These are phyloP conservation scores for Colletotrichum costaricense DNA, from an alignment of 2,329 filamentous ascomycete species.

Conservation along the genomic window DNA sequence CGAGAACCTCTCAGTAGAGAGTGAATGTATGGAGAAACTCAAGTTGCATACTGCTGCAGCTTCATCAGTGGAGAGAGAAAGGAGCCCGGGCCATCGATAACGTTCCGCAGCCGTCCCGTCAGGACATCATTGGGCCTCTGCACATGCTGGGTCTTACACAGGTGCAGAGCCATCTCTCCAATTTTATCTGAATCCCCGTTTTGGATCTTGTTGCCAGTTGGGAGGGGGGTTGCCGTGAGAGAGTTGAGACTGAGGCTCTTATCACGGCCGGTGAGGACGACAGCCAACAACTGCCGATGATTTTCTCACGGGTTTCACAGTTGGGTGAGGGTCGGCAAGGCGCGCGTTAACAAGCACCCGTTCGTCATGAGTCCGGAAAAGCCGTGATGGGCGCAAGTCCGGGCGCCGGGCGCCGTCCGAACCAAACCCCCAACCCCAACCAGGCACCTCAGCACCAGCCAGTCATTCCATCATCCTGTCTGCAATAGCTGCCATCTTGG, in stretches of 20 bases:
- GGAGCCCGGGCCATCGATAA: not conserved
- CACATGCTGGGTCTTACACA: not conserved
- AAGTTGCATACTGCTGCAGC: conserved; percentile 12
- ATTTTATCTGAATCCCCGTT: not conserved
- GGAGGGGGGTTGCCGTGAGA: not conserved
- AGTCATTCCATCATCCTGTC: not conserved
- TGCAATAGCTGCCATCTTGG: not conserved
- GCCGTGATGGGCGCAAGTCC: not conserved
- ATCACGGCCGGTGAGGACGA: not conserved
- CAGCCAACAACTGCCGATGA: not conserved
- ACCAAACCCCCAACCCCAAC: not conserved
- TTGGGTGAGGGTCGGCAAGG: not conserved
- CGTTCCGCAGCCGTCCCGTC: not conserved
- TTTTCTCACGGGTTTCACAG: not conserved
- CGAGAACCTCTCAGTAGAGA: not conserved
- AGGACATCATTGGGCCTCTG: not conserved
- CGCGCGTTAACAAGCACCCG: not conserved
- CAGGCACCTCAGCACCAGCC: not conserved
- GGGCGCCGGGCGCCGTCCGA: not conserved
- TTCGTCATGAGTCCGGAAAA: not conserved
- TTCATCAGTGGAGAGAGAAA: not conserved
- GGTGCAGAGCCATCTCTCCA: not conserved
- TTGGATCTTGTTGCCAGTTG: not conserved
- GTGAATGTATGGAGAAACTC: not conserved
- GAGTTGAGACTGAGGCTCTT: not conserved